Conservation (phyloP, 257 asterid species). For the Solanum dulcamara region DNA sequence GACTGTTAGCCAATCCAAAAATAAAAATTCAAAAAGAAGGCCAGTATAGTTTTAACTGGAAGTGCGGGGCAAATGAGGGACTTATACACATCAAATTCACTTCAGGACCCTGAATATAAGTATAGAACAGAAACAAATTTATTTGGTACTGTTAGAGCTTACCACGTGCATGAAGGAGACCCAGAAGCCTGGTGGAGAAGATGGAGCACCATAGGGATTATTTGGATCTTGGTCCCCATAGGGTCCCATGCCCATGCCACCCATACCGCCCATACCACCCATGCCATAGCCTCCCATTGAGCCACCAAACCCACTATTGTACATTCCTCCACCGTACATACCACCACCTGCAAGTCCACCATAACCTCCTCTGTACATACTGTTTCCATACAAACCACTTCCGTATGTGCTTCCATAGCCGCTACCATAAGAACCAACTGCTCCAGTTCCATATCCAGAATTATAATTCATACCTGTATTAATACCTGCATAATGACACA, state of each 20-base stretch:
- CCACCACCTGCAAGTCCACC: conserved; percentile 74
- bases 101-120: not conserved
- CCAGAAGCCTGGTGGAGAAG: conserved; percentile 90
- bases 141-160: conserved; percentile 8
- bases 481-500: conserved; percentile 31
- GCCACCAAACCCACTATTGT: conserved; percentile 57
- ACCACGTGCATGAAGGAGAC: conserved; percentile 91
- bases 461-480: conserved; percentile 49
- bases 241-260: conserved; percentile 66
- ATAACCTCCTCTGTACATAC: conserved; percentile 81
- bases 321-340: conserved; percentile 85
- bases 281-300: conserved; percentile 54
- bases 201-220: conserved; percentile 78
- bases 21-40: not conserved
- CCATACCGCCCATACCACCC: conserved; percentile 20
- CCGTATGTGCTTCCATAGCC: conserved; percentile 57
- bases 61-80: not conserved
- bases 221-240: conserved; percentile 89
- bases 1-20: not conserved
- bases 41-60: not conserved
- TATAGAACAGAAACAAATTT: not conserved
- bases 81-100: not conserved
- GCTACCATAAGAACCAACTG: conserved; percentile 10
- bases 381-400: conserved; percentile 77
- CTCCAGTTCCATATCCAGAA: conserved; percentile 67